A percentile compares a stretch with the other conserved stretches of the same genome.
phyloP scores from a whole-genome alignment of 2,329 filamentous ascomycete species.

The Monosporascus sp. region DNA sequence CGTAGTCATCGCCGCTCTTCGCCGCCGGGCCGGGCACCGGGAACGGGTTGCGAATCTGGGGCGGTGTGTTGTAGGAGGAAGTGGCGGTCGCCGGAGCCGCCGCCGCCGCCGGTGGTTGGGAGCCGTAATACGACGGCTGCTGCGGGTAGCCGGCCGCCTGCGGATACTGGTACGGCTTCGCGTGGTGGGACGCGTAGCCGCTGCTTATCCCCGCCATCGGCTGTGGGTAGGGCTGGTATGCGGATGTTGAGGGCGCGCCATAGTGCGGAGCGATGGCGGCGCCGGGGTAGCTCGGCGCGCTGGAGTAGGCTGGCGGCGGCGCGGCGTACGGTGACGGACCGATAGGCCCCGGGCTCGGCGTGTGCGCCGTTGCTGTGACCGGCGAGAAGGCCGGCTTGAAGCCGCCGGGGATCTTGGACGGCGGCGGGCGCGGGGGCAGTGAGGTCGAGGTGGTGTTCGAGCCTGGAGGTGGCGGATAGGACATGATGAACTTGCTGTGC shows the following conservation, averaged over 20 bases:
- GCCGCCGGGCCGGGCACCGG: constrained; percentile 51
- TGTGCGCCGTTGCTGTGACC: constrained; percentile 23
- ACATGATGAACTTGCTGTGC: constrained; percentile 65
- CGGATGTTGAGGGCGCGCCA: constrained; percentile 32
- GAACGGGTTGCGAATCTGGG: constrained; percentile 79
- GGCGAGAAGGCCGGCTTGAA: constrained; percentile 51
- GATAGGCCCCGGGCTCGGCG: constrained; percentile 26
- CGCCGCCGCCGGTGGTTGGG: constrained; percentile 15
- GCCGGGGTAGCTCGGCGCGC: constrained; percentile 30
- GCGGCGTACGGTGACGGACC: constrained; percentile 26
- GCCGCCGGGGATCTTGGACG: constrained; percentile 38
- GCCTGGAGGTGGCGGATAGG: constrained; percentile 82
- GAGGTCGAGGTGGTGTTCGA: constrained; percentile 45
- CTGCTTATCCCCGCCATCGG: constrained; percentile 13
- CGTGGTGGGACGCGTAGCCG: constrained; percentile 13
- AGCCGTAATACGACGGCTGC: constrained; percentile 25
- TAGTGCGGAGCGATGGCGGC: constrained; percentile 37
- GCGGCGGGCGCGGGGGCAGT: constrained; percentile 73
- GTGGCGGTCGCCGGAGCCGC: constrained; percentile 33
- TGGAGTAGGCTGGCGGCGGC: constrained; percentile 32
- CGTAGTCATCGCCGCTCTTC: constrained; percentile 40
- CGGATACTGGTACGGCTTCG: constrained; percentile 24
- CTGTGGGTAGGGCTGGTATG: constrained; percentile 33
- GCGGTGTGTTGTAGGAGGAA: constrained; percentile 45
- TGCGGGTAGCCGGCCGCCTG: constrained; percentile 27